Percentiles rank a stretch among this genome's conserved stretches.
phyloP scores from a whole-genome alignment of 2,329 filamentous ascomycete genomes.

The Talaromyces islandicus region DNA sequence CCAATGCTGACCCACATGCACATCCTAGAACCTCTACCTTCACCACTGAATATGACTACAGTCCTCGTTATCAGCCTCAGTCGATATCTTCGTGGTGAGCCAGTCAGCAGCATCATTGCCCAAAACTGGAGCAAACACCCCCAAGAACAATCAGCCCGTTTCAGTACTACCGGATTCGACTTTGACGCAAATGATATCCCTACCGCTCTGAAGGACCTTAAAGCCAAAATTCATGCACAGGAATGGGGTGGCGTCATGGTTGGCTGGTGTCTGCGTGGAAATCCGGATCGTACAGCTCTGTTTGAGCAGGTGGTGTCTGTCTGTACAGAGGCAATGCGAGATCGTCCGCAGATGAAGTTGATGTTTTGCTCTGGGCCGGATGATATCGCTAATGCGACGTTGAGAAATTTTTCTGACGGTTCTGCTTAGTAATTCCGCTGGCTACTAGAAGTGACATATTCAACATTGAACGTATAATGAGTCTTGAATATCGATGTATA shows the following conservation, averaged over 20 bases:
- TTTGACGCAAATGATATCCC: background rate
- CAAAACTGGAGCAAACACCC: background rate
- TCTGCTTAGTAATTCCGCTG: background rate
- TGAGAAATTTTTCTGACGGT: background rate
- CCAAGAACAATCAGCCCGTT: background rate
- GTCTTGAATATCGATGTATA: background rate
- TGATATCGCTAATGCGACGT: conserved; percentile 1
- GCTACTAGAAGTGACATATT: too few relatives aligned
- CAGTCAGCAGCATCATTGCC: background rate
- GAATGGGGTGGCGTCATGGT: conserved; percentile 1
- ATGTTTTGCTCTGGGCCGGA: conserved; percentile 6
- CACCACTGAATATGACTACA: background rate
- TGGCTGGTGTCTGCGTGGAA: conserved; percentile 5
- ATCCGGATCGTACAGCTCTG: background rate
- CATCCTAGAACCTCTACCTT: background rate
- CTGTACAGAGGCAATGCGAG: background rate
- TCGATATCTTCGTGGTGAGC: background rate
- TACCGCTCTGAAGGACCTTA: background rate
- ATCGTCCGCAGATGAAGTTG: background rate
- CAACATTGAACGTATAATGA: background rate
- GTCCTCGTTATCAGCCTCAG: conserved; percentile 1
- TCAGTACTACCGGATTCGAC: background rate
- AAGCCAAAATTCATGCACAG: background rate
- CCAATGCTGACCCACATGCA: too few relatives aligned
- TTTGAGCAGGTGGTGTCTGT: background rate